Evolutionary conservation across 2,329 filamentous ascomycete species (phyloP), one percentile per base, ranked within the genome.

Genomic region (Herpomyces periplanetae): DNA sequence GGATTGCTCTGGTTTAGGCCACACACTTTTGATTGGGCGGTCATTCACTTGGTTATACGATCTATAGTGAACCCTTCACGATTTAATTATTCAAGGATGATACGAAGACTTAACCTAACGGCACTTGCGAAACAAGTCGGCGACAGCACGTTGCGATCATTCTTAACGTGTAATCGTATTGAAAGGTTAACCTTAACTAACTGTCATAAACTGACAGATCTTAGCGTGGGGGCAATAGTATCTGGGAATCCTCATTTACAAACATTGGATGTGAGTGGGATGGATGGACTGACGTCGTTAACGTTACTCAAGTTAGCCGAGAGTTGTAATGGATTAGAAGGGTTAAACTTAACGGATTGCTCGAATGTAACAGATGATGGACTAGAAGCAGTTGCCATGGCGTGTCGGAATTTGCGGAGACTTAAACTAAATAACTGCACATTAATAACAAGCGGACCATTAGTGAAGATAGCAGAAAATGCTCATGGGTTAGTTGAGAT

Each of bases 401-500:
- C 44, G 32, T 91, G 80, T 42, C 58, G 51, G 27, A 68, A 65
- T 32, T 54, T 96, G 28, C 91, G 88, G 42, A 47, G 71, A 33
- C 51, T 96, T 28, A 96, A 96, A 51, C 51, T 96, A 25, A 96
- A 91, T 37, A 65, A 73, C 22, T 87, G 80, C 34, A 39, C 42
- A n/a, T 64, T 85, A 37, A 44, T 88, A 13, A 69, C 63, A 15
- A 69, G 91, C 34, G 47, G 50, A 18, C 61, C 71, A 4, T 60
- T 91, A 26, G 45, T 66, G 23, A 65, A 71, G 3, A 84, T 96
- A 34, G 75, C 80, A 4, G 47, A 59, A 17, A 55, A 84, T 38
- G 88, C 75, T 35, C 66, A 60, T 6, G 75, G 87, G 27, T 71
- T 96, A 13, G 58, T 96, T 25, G 80, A 96, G 38, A 87, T 96